Base-by-base conservation (phyloP, 768 basidiomycete species). In the Trichaptum fuscoviolaceum region DNA sequence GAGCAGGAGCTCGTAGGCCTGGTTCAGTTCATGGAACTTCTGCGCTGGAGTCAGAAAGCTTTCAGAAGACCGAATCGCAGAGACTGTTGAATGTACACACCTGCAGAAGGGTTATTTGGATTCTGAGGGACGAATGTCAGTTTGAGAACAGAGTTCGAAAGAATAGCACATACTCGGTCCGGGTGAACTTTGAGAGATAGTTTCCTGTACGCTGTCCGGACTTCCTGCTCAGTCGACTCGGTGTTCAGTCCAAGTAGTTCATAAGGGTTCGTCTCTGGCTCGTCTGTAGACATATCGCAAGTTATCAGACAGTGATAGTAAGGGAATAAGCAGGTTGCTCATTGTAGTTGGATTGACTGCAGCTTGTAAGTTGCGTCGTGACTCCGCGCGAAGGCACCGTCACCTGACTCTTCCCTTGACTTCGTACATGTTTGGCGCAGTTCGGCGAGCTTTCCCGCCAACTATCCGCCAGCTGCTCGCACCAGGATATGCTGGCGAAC, bases 151-250 rank as follows among this genome's bases (percentile, higher is more conserved):
- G 27, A 62, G 35, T 67, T 69, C 60, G 68, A 15, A 18, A 34
- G 30, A 42, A 59, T 57, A 10, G 68, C 68, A 82, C 85, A 68
- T 70, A 92, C 92, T 73, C 91, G 85, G 73, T 94, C 93, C 30
- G 93, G 93, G 77, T 95, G 93, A 36, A 93, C 91, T 78, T 92
- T 93, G 71, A 92, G 82, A 1, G 93, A 93, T 30, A 85, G 81
- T 67, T 91, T 83, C 57, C 92, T 84, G 70, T 93, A 95, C 0
- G 92, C 91, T 2, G 87, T 91, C 66, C 85, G 83, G 64, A 95
- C 91, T 69, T 93, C 92, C 63, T 85, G 83, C 67, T 93, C 91
- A 34, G 89, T 89, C 20, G 88, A 82, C 69, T 92, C 90, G 57
- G 80, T 71, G 7, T 80, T 78, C 34, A 93, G 69, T 2, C 80